phyloP scores from a whole-genome alignment of 768 basidiomycete genomes.

The Amanita molliuscula region DNA sequence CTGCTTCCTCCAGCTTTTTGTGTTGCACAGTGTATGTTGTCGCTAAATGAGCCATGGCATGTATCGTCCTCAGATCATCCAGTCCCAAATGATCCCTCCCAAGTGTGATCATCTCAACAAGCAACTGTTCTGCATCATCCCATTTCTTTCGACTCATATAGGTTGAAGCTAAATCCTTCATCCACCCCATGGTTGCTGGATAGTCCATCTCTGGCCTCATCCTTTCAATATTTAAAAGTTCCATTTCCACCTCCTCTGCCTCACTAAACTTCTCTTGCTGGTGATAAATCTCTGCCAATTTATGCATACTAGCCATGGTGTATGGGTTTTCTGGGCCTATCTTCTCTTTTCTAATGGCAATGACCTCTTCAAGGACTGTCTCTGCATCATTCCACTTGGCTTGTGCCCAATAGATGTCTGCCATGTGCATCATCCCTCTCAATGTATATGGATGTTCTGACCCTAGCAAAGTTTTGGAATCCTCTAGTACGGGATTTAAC shows the following conservation, averaged over 20 bases:
- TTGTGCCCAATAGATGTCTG: not conserved
- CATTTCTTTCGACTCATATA: not conserved
- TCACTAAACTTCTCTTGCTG: not conserved
- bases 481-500: constrained; percentile 2
- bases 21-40: not conserved
- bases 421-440: not conserved
- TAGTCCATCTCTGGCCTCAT: not conserved
- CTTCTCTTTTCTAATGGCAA: not conserved
- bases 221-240: not conserved
- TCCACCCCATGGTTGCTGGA: not conserved
- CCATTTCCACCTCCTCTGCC: not conserved
- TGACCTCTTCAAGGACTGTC: not conserved
- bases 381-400: constrained; percentile 2
- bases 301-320: not conserved
- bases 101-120: not conserved
- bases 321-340: not conserved
- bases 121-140: not conserved
- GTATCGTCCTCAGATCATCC: not conserved
- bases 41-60: not conserved
- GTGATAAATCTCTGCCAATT: not conserved
- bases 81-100: not conserved
- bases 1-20: not conserved
- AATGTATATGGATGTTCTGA: constrained; percentile 6
- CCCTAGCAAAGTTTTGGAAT: not conserved
- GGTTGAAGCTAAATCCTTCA: not conserved